A percentile compares a stretch with the other conserved stretches of the same genome.
phyloP scores from a whole-genome alignment of 2,329 filamentous ascomycete genomes.

The Tympanopsis confertula region DNA sequence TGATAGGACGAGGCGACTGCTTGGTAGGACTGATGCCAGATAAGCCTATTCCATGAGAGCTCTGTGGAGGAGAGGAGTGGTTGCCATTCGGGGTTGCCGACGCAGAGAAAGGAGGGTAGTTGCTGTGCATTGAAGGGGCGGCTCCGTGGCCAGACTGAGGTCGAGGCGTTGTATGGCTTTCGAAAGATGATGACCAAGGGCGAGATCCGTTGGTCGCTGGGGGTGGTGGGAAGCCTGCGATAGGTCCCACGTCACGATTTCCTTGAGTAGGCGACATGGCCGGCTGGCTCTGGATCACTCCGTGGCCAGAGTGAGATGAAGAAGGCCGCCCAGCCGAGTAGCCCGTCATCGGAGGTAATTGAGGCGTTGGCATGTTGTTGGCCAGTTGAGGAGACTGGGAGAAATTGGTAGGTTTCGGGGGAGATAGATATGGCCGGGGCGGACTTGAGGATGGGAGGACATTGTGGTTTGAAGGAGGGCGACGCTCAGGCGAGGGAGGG shows the following conservation, averaged over 20 bases:
- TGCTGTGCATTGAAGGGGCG: not conserved
- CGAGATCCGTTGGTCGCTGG: conserved; percentile 1
- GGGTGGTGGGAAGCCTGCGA: not conserved
- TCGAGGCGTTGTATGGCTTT: not conserved
- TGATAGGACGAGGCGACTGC: conserved; percentile 24
- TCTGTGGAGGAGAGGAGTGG: conserved; percentile 2
- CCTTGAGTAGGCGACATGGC: not conserved
- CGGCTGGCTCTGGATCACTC: not conserved
- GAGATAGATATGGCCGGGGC: not conserved
- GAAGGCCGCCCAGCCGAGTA: not conserved
- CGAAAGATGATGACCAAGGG: not conserved
- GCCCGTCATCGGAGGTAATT: not conserved
- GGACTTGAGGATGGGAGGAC: not conserved
- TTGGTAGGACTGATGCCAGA: conserved; percentile 32
- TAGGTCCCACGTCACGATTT: not conserved
- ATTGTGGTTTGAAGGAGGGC: not conserved
- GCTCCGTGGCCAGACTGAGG: not conserved
- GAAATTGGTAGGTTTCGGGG: not conserved
- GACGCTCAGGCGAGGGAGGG: not conserved
- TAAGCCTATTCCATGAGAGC: conserved; percentile 9
- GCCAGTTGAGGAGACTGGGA: too few species aligned
- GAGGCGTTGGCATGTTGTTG: not conserved
- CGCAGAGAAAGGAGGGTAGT: not conserved
- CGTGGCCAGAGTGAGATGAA: not conserved
- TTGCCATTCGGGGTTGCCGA: not conserved